These are phyloP conservation scores for Nannochloris sp. DNA, from an alignment of 139 green algal genomes.

Conservation along the genomic window DNA sequence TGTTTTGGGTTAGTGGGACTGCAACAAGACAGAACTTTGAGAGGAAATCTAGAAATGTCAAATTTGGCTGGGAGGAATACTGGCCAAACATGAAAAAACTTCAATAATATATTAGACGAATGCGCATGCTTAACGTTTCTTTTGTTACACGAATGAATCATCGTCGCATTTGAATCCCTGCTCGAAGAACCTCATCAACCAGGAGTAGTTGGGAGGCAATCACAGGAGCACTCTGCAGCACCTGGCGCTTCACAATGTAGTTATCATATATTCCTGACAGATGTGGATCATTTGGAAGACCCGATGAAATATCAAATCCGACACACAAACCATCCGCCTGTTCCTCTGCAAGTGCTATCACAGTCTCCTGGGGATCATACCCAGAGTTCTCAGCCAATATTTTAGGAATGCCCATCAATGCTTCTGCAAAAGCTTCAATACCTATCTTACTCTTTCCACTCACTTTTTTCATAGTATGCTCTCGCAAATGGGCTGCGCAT, in stretches of 20 bases:
- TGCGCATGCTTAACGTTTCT: not conserved
- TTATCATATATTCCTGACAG: constrained; percentile 91
- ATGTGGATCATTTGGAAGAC: constrained; percentile 79
- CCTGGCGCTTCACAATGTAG: constrained; percentile 93
- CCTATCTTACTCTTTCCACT: constrained; percentile 75
- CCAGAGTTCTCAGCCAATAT: constrained; percentile 91
- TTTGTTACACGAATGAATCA: constrained; percentile 2
- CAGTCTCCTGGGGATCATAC: constrained; percentile 57
- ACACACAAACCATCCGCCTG: constrained; percentile 51
- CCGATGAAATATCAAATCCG: constrained; percentile 83
- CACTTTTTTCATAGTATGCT: constrained; percentile 30
- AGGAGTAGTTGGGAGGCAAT: constrained; percentile 90
- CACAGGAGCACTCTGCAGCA: constrained; percentile 85
- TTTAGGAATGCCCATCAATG: constrained; percentile 90
- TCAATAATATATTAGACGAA: constrained; percentile 2
- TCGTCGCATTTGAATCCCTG: constrained; percentile 91
- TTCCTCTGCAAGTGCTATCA: constrained; percentile 49
- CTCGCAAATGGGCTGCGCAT: constrained; percentile 67
- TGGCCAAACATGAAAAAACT: constrained; percentile 17
- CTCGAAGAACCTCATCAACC: constrained; percentile 96
- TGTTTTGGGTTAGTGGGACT: constrained; percentile 30
- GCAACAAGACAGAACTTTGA: constrained; percentile 42
- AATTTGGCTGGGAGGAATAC: constrained; percentile 4
- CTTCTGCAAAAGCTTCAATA: constrained; percentile 92
- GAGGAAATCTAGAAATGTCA: constrained; percentile 11